Conservation (phyloP, 176 grass and related monocot species). For the Raddia distichophylla region DNA sequence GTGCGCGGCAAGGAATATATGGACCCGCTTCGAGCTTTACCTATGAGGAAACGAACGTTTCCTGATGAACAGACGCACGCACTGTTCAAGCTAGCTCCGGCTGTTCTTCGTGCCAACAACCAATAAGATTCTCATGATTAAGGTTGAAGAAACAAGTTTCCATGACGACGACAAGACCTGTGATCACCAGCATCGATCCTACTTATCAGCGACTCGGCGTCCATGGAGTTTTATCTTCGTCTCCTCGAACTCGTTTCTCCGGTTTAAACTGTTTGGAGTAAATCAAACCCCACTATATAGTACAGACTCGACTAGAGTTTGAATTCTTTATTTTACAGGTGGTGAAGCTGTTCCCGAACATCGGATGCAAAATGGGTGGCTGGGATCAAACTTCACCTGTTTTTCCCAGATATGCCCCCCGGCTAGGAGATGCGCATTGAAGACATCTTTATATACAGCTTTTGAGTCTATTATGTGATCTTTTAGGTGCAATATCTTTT, state of each 20-base stretch:
- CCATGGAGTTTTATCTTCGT: not conserved
- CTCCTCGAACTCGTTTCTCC: not conserved
- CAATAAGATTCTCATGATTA: conserved; percentile 23
- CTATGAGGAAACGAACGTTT: conserved; percentile 49
- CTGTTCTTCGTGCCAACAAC: conserved; percentile 32
- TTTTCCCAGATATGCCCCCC: not conserved
- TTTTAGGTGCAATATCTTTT: conserved; percentile 56
- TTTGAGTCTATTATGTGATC: conserved; percentile 22
- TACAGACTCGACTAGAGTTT: not conserved
- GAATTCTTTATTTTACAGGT: conserved; percentile 2
- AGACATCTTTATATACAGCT: conserved; percentile 35
- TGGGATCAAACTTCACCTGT: conserved; percentile 30
- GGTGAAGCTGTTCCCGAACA: conserved; percentile 25
- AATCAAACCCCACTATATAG: conserved; percentile 28
- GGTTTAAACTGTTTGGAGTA: not conserved
- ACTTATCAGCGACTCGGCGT: not conserved
- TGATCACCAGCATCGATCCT: not conserved
- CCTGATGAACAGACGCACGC: not conserved
- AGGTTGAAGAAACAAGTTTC: conserved; percentile 28
- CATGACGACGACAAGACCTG: conserved; percentile 13
- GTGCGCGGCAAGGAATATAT: conserved; percentile 47
- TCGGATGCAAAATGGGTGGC: conserved; percentile 32
- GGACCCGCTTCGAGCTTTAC: conserved; percentile 44
- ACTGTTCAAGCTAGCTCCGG: not conserved
- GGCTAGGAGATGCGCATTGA: conserved; percentile 18